Percentiles rank a stretch among this genome's conserved stretches.
These are phyloP conservation scores for Aspergillus egyptiacus DNA, from an alignment of 495 filamentous ascomycete species.

Conservation along the genomic window DNA sequence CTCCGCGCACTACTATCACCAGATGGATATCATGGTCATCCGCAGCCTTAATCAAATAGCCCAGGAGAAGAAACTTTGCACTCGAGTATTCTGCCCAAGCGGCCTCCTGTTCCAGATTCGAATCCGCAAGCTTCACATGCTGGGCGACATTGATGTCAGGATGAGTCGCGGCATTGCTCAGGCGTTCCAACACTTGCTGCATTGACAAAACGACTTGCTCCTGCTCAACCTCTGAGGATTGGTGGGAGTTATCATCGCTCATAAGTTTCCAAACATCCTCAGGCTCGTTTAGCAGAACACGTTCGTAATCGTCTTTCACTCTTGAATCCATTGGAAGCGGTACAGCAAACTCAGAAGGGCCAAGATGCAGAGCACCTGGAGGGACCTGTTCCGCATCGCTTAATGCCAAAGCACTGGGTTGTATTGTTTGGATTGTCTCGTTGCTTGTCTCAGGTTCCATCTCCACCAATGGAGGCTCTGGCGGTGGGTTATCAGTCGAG, in stretches of 20 bases:
- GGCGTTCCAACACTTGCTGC: constrained; percentile 33
- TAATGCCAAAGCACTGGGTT: constrained; percentile 39
- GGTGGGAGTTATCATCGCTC: constrained; percentile 11
- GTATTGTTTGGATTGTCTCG: constrained; percentile 32
- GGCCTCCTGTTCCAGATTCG: constrained; percentile 40
- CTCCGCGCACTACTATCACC: constrained; percentile 39
- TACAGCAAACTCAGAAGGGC: constrained; percentile 39
- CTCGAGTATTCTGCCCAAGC: constrained; percentile 52
- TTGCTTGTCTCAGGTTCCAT: constrained; percentile 12
- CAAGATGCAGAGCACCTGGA: constrained; percentile 38
- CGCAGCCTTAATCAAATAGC: constrained; percentile 43
- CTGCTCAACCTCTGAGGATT: constrained; percentile 18
- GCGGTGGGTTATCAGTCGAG: constrained; percentile 8
- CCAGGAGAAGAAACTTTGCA: constrained; percentile 52
- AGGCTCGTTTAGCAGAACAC: constrained; percentile 24
- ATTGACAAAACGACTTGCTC: constrained; percentile 25
- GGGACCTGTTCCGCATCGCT: constrained; percentile 21
- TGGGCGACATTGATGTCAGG: constrained; percentile 47
- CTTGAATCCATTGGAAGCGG: constrained; percentile 43
- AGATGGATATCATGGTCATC: constrained; percentile 40
- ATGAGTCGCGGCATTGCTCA: constrained; percentile 48
- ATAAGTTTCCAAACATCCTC: constrained; percentile 26
- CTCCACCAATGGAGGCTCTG: constrained; percentile 21
- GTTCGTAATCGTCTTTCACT: constrained; percentile 40
- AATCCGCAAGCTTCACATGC: constrained; percentile 30